phyloP scores from a whole-genome alignment of 2,329 filamentous ascomycete species.

The Trichoderma hamatum region DNA sequence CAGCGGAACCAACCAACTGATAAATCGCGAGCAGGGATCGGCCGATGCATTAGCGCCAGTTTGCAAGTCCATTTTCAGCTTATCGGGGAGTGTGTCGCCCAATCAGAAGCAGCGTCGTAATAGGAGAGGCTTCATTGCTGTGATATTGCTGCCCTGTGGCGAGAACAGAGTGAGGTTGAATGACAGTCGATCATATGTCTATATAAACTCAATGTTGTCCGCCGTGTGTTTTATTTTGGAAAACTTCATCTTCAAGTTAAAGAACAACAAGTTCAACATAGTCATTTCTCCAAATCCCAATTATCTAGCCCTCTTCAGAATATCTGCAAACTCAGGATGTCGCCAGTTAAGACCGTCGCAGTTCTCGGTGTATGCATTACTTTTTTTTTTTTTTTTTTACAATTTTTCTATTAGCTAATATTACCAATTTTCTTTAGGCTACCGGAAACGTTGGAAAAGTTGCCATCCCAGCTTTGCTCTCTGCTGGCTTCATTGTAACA shows the following conservation, averaged over 20 bases:
- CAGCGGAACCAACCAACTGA: conserved; percentile 1
- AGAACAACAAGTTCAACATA: background rate
- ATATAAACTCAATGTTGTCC: background rate
- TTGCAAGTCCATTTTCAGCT: conserved; percentile 15
- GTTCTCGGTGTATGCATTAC: conserved; percentile 6
- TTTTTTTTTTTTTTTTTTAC: too few species aligned
- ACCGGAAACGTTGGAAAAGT: conserved; percentile 18
- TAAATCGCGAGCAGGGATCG: conserved; percentile 22
- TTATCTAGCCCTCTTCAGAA: background rate
- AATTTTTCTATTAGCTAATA: background rate
- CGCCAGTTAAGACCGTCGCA: background rate
- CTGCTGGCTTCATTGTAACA: conserved; percentile 14
- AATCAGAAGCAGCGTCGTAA: background rate
- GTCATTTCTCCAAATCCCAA: too few species aligned
- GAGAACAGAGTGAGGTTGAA: background rate
- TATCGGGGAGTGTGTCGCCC: background rate
- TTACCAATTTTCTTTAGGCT: background rate
- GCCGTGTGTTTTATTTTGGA: background rate
- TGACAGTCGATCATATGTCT: background rate
- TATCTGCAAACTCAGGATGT: background rate
- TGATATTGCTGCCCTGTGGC: background rate
- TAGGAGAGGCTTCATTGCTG: background rate
- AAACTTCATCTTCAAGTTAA: background rate
- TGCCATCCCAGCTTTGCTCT: conserved; percentile 2
- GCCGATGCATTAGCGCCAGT: conserved; percentile 21